These are phyloP conservation scores for Solanum clarkiae DNA, from an alignment of 257 asterid species.

Conservation along the genomic window DNA sequence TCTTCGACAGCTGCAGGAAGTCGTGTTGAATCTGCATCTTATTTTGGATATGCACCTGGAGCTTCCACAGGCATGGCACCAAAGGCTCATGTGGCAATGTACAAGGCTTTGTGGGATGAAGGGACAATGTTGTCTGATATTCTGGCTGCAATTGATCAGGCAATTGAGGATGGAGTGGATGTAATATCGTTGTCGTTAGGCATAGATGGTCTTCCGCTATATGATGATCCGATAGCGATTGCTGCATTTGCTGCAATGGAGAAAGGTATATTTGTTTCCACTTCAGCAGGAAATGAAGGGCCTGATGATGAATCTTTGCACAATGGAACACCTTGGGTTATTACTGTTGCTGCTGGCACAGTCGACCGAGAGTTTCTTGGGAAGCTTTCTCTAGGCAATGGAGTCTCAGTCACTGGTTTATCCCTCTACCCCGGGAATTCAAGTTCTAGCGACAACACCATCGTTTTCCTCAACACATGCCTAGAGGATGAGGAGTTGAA, in stretches of 20 bases:
- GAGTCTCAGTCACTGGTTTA: slow-evolving; percentile 25
- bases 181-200: slow-evolving; percentile 55
- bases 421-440: slow-evolving; percentile 49
- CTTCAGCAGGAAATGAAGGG: slow-evolving; percentile 65
- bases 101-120: slow-evolving; percentile 54
- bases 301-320: slow-evolving; percentile 26
- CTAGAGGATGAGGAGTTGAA: slow-evolving; percentile 10
- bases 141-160: slow-evolving; percentile 59
- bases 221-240: slow-evolving; percentile 45
- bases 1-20: slow-evolving; percentile 64
- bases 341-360: slow-evolving; percentile 64
- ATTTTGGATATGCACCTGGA: slow-evolving; percentile 57
- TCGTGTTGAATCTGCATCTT: slow-evolving; percentile 28
- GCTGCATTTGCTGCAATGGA: slow-evolving; percentile 65
- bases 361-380: slow-evolving; percentile 43
- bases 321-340: slow-evolving; percentile 72
- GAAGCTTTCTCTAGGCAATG: slow-evolving; percentile 30
- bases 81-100: slow-evolving; percentile 48
- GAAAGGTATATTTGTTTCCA: slow-evolving; percentile 60
- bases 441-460: slow-evolving; percentile 11
- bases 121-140: slow-evolving; percentile 20
- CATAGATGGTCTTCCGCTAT: slow-evolving; percentile 22
- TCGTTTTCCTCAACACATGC: slow-evolving; percentile 15
- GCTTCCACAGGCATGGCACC: slow-evolving; percentile 52
- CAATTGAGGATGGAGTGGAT: slow-evolving; percentile 50